A percentile compares a stretch with the other conserved stretches of the same genome.
Evolutionary conservation across 257 asterid genomes (phyloP).

Genomic region (Solanum acaule): DNA sequence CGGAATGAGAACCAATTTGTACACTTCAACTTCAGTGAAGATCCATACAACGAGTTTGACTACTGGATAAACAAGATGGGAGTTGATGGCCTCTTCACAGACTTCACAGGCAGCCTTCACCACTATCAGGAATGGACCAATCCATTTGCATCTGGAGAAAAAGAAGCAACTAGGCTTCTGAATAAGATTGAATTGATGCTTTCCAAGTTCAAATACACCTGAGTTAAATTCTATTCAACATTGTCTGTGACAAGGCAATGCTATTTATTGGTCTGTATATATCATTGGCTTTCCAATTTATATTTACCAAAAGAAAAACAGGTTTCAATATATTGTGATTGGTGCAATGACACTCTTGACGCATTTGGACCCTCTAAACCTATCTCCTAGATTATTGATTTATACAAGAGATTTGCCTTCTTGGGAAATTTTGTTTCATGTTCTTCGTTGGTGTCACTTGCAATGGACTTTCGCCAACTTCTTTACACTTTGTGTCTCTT

Average conservation of each 20-base stretch:
- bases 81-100: conserved; percentile 92
- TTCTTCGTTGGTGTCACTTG: not conserved
- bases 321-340: not conserved
- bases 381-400: not conserved
- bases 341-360: not conserved
- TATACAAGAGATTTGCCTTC: not conserved
- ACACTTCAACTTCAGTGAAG: conserved; percentile 87
- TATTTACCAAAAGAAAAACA: not conserved
- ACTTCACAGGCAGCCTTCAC: conserved; percentile 85
- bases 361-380: not conserved
- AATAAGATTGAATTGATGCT: conserved; percentile 50
- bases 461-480: not conserved
- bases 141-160: conserved; percentile 38
- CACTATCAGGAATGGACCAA: conserved; percentile 74
- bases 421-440: not conserved
- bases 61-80: conserved; percentile 74
- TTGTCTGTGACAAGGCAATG: not conserved
- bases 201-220: conserved; percentile 31
- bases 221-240: not conserved
- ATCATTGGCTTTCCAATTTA: not conserved
- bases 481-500: not conserved
- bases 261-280: not conserved
- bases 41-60: conserved; percentile 71
- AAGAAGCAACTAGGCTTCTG: conserved; percentile 41
- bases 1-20: conserved; percentile 67